Evolutionary conservation across 75 land plant genomes (phyloP).

Genomic region (Picea sitchensis): DNA sequence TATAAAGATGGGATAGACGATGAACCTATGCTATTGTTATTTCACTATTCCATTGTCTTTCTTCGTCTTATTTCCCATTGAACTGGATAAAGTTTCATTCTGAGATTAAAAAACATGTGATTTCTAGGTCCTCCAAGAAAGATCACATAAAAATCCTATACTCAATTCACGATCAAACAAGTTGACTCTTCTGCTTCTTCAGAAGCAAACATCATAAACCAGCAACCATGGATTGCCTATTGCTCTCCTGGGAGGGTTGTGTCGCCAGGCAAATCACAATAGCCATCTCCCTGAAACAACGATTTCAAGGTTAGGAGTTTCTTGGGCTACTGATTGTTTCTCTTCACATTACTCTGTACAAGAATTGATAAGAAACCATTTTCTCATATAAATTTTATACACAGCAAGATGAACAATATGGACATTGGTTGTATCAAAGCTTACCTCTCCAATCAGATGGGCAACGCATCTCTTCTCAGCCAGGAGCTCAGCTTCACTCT

Average conservation of each 20-base stretch:
- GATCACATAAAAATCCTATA: not conserved
- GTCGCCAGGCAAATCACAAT: slow-evolving; percentile 87
- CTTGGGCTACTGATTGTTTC: not conserved
- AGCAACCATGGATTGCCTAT: slow-evolving; percentile 16
- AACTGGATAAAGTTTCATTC: not conserved
- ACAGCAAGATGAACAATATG: not conserved
- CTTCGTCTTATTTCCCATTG: no score
- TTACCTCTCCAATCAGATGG: slow-evolving; percentile 84
- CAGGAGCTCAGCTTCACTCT: slow-evolving; percentile 85
- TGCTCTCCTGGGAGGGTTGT: slow-evolving; percentile 94
- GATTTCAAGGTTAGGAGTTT: not conserved
- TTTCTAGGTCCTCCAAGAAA: not conserved
- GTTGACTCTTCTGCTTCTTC: not conserved
- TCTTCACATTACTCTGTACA: not conserved
- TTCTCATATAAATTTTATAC: not conserved
- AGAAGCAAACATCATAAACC: not conserved
- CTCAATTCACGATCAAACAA: not conserved
- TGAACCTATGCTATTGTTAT: no score
- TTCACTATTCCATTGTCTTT: no score
- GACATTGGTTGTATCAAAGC: not conserved
- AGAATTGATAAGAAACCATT: not conserved
- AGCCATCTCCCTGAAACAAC: slow-evolving; percentile 60
- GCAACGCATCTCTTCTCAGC: slow-evolving; percentile 94
- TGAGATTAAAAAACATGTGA: not conserved
- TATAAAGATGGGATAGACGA: no score